Conservation (phyloP, 1,139 yeast genomes). For the Pneumocystis oryctolagi region DNA sequence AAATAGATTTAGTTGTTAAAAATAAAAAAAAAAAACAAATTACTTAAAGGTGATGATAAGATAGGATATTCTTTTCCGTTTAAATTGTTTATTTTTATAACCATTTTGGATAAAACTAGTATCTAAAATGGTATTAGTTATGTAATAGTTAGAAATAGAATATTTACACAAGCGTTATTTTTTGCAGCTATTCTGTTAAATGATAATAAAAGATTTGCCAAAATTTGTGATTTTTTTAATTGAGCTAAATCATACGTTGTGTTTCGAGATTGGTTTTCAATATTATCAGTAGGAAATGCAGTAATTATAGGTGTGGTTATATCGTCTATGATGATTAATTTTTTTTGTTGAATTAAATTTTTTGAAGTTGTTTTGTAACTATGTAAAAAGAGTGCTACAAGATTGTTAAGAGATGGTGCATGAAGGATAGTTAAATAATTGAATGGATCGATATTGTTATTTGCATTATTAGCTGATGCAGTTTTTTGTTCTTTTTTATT, state of each 20-base stretch:
- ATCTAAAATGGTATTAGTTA: background rate
- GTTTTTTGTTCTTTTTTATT: background rate
- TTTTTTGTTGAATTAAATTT: conserved; percentile 1
- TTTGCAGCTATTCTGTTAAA: conserved; percentile 7
- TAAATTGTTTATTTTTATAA: background rate
- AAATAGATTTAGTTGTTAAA: background rate
- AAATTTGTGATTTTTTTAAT: conserved; percentile 4
- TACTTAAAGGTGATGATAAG: background rate
- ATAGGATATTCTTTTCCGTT: background rate
- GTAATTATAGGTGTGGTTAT: conserved; percentile 8
- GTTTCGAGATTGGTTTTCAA: background rate
- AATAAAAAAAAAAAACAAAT: background rate
- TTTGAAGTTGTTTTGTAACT: background rate
- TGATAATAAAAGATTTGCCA: conserved; percentile 4
- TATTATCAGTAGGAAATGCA: conserved; percentile 9
- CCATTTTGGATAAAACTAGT: background rate
- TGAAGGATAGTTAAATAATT: conserved; percentile 2
- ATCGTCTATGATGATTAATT: conserved; percentile 8
- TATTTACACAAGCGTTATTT: background rate
- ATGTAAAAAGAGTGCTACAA: conserved; percentile 7
- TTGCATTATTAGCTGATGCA: background rate
- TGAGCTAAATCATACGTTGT: background rate
- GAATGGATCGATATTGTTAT: background rate
- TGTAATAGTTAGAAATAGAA: background rate
- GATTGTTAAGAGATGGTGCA: conserved; percentile 5